Evolutionary conservation across 176 grass and related monocot species (phyloP), one percentile per base, ranked within the genome.

Genomic region (Bromus sterilis): DNA sequence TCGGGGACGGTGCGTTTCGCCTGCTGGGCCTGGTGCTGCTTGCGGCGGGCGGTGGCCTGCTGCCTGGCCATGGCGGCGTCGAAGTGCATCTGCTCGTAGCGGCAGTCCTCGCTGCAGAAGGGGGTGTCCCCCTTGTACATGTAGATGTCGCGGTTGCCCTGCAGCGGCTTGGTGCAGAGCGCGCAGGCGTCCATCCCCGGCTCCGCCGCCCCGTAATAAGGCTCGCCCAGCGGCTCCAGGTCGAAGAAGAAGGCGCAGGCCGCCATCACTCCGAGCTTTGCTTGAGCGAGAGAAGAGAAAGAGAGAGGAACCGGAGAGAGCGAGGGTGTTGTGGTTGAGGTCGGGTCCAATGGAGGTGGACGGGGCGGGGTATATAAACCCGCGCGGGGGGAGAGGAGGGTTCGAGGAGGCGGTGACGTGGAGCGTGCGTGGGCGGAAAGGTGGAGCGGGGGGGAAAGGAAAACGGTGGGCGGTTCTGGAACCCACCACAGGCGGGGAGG

Each of bases 41-140:
- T 75, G 25, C 82, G 76, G 20, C 62, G 23, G 21, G 39, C 20
- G 37, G 37, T 67, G 6, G 80, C 74, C 32, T 64, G 12, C 33
- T 56, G 74, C 86, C 86, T 44, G 7, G 15, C 75, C 8, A 53
- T 40, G 34, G 82, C 28, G 59, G 69, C 87, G 76, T 93, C 88
- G 51, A 82, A 75, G 84, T 93, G 78, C 78, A 93, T 93, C 85
- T 91, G 91, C 78, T 93, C 85, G 75, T 83, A 14, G 6, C 91
- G 82, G 68, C 93, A 97, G 21, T 93, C 88, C 76, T 91, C 83
- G 83, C 91, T 97, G 84, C 93, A 97, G 88, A 97, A 93, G 16
- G 90, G 93, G 1, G 88, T 93, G 75, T 93, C 93, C 0, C 93
- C 93, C 29, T 55, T 82, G 90, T 93, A 93, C 91, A 93, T 94